phyloP scores from a whole-genome alignment of 2,329 filamentous ascomycete species.

The Eutypa lata region DNA sequence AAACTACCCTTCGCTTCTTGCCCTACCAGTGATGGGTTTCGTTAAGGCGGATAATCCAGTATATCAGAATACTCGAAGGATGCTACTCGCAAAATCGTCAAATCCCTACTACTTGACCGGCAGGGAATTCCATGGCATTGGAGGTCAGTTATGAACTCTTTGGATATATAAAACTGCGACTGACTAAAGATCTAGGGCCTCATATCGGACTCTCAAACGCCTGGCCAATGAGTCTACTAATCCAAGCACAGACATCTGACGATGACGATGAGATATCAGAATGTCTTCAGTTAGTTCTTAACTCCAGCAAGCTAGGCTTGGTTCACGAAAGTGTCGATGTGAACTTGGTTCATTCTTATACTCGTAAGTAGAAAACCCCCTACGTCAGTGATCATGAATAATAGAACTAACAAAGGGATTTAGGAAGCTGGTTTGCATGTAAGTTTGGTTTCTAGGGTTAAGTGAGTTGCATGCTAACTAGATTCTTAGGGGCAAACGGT shows the following conservation, averaged over 20 bases:
- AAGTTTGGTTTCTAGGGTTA: too few species aligned
- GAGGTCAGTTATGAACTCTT: constrained; percentile 53
- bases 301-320: constrained; percentile 72
- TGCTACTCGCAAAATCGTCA: constrained; percentile 67
- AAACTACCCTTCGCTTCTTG: constrained; percentile 78
- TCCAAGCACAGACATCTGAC: constrained; percentile 86
- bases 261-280: constrained; percentile 77
- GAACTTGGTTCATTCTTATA: constrained; percentile 63
- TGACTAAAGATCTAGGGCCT: constrained; percentile 38
- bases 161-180: background rate
- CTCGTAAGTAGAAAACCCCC: constrained; percentile 57
- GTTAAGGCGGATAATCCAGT: constrained; percentile 60
- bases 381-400: background rate
- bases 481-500: constrained; percentile 72
- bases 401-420: constrained; percentile 8
- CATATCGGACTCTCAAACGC: constrained; percentile 83
- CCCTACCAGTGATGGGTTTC: constrained; percentile 77
- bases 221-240: constrained; percentile 93
- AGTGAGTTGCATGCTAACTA: constrained; percentile 12
- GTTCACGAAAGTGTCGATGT: constrained; percentile 93
- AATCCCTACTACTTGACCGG: constrained; percentile 91
- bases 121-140: constrained; percentile 77
- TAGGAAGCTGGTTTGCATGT: constrained; percentile 86
- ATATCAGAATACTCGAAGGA: constrained; percentile 83
- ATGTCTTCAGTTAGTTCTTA: constrained; percentile 71